Percentiles rank a stretch among this genome's conserved stretches.
Evolutionary conservation across 495 filamentous ascomycete genomes (phyloP).

Genomic region (Pyrenopolyporus hunteri): DNA sequence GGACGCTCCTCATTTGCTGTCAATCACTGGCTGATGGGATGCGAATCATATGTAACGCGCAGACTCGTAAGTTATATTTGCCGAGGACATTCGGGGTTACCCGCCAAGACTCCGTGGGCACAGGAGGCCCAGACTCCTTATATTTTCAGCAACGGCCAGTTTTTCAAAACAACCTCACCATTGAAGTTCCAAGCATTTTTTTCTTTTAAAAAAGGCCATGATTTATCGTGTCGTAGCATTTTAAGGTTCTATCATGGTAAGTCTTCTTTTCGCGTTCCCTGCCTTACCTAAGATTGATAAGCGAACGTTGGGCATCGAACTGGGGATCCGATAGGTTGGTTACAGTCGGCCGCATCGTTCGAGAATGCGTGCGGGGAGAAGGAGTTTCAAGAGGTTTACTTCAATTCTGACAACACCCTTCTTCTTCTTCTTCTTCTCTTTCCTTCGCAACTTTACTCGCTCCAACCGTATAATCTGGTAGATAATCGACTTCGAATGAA

Average conservation of each 20-base stretch:
- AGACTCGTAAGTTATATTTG: slow-evolving; percentile 28
- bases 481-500: too few species aligned
- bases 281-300: not conserved
- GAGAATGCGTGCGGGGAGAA: not conserved
- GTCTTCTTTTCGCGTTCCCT: not conserved
- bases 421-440: too few species aligned
- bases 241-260: not conserved
- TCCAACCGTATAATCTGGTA: too few species aligned
- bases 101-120: slow-evolving; percentile 16
- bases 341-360: not conserved
- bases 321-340: not conserved
- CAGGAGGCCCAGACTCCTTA: not conserved
- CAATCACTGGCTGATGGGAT: slow-evolving; percentile 7
- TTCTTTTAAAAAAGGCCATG: not conserved
- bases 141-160: slow-evolving; percentile 10
- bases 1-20: not conserved
- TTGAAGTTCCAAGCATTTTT: not conserved
- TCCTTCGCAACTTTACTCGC: too few species aligned
- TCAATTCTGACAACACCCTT: not conserved
- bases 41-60: slow-evolving; percentile 16
- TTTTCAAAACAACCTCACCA: not conserved
- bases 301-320: not conserved
- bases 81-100: slow-evolving; percentile 25
- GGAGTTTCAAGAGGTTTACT: not conserved
- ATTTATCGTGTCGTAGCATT: not conserved